Percentiles rank a stretch among this genome's conserved stretches.
phyloP scores from a whole-genome alignment of 768 basidiomycete species.

The Boletus bicolor region DNA sequence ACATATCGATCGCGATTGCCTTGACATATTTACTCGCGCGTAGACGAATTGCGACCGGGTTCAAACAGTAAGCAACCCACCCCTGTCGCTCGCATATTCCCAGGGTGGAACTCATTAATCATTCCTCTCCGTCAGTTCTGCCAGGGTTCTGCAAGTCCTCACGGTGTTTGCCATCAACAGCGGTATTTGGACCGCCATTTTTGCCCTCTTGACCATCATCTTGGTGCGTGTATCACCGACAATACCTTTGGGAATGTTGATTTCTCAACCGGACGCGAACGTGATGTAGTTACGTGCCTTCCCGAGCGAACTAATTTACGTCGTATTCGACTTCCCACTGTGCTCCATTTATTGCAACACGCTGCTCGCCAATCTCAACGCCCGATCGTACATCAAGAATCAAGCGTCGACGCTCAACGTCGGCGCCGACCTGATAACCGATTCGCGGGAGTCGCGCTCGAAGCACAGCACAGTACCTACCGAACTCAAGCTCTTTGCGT shows the following conservation, averaged over 20 bases:
- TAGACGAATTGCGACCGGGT: background rate
- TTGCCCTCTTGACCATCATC: background rate
- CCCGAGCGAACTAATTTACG: too few relatives aligned
- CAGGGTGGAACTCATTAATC: background rate
- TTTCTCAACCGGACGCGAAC: background rate
- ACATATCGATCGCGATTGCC: constrained; percentile 1
- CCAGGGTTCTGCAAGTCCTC: constrained; percentile 3
- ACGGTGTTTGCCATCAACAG: constrained; percentile 5
- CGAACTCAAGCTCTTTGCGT: too few relatives aligned
- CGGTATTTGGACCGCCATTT: constrained; percentile 3
- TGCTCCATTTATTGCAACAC: too few relatives aligned
- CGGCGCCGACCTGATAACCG: too few relatives aligned
- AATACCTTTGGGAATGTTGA: background rate
- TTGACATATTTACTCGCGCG: constrained; percentile 1
- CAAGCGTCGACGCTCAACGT: too few relatives aligned
- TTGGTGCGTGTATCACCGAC: background rate
- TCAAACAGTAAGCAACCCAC: background rate
- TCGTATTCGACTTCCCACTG: too few relatives aligned
- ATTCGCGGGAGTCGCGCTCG: too few relatives aligned
- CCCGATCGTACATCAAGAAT: too few relatives aligned
- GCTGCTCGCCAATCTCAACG: too few relatives aligned
- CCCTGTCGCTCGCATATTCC: background rate
- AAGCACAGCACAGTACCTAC: too few relatives aligned
- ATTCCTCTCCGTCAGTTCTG: background rate
- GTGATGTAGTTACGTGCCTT: background rate